A percentile compares a stretch with the other conserved stretches of the same genome.
Conservation (phyloP, 139 green algal genomes). For the Micractinium sp. region DNA sequence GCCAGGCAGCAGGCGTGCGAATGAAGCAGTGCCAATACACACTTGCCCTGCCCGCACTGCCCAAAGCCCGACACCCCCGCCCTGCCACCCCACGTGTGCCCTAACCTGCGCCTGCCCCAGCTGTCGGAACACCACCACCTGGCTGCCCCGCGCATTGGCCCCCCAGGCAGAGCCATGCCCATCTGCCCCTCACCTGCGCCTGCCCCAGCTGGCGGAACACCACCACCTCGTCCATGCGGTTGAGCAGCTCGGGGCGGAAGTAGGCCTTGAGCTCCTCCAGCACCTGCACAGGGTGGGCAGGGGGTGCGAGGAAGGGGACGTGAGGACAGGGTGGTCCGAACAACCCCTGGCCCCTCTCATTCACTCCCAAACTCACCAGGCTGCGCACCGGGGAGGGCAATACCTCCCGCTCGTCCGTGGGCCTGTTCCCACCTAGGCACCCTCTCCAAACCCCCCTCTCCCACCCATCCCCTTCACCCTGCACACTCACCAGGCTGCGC, state of each 20-base stretch:
- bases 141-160: too few species aligned
- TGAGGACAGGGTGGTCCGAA: too few species aligned
- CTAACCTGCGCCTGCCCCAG: slow-evolving; percentile 49
- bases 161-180: too few species aligned
- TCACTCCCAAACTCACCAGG: too few species aligned
- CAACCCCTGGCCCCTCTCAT: too few species aligned
- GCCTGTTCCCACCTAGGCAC: too few species aligned
- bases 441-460: too few species aligned
- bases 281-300: neutral
- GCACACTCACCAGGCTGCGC: slow-evolving; percentile 65
- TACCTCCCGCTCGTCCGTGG: too few species aligned
- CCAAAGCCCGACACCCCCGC: neutral
- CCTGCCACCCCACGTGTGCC: neutral
- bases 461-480: too few species aligned
- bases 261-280: slow-evolving; percentile 82
- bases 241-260: slow-evolving; percentile 87
- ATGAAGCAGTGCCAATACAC: slow-evolving; percentile 48
- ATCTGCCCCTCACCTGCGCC: neutral
- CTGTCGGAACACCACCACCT: slow-evolving; percentile 86
- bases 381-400: too few species aligned
- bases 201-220: slow-evolving; percentile 80
- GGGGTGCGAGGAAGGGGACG: too few species aligned
- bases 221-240: slow-evolving; percentile 87
- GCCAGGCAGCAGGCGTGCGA: too few species aligned
- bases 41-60: neutral